phyloP scores from a whole-genome alignment of 305 asterid species.

The Galium porrigens region DNA sequence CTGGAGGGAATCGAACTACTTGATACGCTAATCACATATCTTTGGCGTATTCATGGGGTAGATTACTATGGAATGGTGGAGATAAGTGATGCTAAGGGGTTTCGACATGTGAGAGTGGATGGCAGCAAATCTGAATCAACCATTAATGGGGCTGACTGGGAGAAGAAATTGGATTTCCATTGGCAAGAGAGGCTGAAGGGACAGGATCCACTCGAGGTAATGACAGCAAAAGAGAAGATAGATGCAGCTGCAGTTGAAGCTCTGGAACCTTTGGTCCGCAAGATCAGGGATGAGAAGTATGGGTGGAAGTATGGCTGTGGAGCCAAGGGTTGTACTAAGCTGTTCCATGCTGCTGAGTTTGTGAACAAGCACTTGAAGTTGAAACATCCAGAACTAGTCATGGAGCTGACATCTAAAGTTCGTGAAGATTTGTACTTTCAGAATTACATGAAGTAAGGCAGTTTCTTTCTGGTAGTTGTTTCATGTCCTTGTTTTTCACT shows the following conservation, averaged over 20 bases:
- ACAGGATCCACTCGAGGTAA: constrained; percentile 74
- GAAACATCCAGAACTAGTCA: constrained; percentile 72
- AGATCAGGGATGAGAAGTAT: constrained; percentile 96
- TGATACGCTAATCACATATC: constrained; percentile 82
- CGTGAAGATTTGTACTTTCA: constrained; percentile 81
- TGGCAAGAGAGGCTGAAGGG: constrained; percentile 93
- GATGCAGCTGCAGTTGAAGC: constrained; percentile 81
- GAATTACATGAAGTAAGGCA: constrained; percentile 84
- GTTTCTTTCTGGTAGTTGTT: not conserved
- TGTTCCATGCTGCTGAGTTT: constrained; percentile 92
- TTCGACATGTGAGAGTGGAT: constrained; percentile 65
- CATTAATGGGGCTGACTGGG: constrained; percentile 64
- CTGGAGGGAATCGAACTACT: constrained; percentile 89
- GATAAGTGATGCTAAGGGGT: constrained; percentile 75
- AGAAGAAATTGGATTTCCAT: constrained; percentile 55
- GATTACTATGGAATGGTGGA: constrained; percentile 83
- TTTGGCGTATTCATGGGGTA: constrained; percentile 97
- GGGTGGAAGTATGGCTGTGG: constrained; percentile 99
- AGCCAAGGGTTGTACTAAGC: constrained; percentile 98
- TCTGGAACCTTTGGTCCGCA: constrained; percentile 84
- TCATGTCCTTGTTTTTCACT: constrained; percentile 5
- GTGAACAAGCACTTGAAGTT: constrained; percentile 87
- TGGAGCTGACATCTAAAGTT: constrained; percentile 69
- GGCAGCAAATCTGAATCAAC: constrained; percentile 38
- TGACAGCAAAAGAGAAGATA: constrained; percentile 89